Evolutionary conservation across 495 filamentous ascomycete species (phyloP), one percentile per base, ranked within the genome.

Genomic region (Aspergillus leporis): DNA sequence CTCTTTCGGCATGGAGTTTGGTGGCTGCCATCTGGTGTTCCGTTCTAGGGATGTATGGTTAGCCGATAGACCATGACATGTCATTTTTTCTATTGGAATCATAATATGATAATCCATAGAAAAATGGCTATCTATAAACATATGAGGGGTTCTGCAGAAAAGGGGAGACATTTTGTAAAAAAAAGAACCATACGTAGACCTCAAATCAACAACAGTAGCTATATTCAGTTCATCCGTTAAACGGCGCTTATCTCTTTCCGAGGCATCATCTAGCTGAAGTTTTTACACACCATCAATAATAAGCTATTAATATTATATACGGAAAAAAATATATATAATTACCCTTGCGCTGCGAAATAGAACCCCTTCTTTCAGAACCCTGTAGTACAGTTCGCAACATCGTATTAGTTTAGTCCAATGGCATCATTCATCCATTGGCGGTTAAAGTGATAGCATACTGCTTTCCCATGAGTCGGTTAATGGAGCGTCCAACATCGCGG

Each of bases 271-370:
- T 74, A 70, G 61, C 68, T 78, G 57, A 12, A 22, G 34, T 1
- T 47, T 22, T 23, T 22, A 10, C 43, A 47, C 16, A 28, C 14
- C 3, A 41, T 41, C 38, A 41, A 41, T n/a, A 28, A 18, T 4
- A 14, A 9, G 25, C 4, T 8, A 34, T 41, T 31, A 22, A 25
- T 28, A 13, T 41, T 2, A 30, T 16, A 34, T 40, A 23, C 49
- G 25, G 30, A 43, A 40, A 45, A 25, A 45, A 53, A 36, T 50
- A 25, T 30, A 36, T 50, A 25, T 30, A 19, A 61, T 60, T 77
- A 89, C 88, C 86, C 87, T 78, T 14, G 88, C 90, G 51, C 88
- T 90, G 43, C 91, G 89, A 70, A 81, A 94, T 30, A 94, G 63
- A 14, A 85, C 67, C n/a, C 86, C 85, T 65, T 90, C 82, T 62